These are phyloP conservation scores for Fusarium verrucosum DNA, from an alignment of 2,329 filamentous ascomycete genomes.

Conservation along the genomic window DNA sequence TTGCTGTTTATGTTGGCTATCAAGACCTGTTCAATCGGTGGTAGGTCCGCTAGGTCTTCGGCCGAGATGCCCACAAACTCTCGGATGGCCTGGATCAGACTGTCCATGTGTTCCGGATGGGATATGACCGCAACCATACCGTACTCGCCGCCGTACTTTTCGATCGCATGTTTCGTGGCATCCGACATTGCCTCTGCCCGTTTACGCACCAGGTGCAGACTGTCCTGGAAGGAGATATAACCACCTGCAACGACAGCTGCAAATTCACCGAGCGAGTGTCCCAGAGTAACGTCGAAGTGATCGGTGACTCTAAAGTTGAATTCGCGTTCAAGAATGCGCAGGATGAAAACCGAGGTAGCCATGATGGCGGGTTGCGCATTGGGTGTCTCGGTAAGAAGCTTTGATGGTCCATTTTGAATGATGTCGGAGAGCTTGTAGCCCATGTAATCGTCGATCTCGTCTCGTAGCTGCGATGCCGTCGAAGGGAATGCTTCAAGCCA, in stretches of 20 bases:
- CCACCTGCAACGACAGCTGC: conserved; percentile 87
- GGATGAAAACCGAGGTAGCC: conserved; percentile 89
- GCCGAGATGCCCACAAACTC: conserved; percentile 79
- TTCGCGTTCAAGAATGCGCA: conserved; percentile 85
- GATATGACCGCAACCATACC: conserved; percentile 96
- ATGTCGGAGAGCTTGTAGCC: conserved; percentile 78
- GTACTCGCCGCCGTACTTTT: conserved; percentile 79
- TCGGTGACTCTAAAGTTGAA: conserved; percentile 78
- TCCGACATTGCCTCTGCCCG: conserved; percentile 86
- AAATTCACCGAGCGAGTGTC: conserved; percentile 93
- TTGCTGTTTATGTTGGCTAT: conserved; percentile 96
- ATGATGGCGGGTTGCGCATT: conserved; percentile 97
- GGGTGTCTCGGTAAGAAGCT: conserved; percentile 78
- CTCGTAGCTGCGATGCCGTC: conserved; percentile 78
- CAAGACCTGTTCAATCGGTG: conserved; percentile 84
- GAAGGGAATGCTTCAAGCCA: conserved; percentile 88
- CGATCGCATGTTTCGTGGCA: conserved; percentile 73
- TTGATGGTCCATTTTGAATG: conserved; percentile 83
- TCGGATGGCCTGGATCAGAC: conserved; percentile 76
- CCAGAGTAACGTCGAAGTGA: conserved; percentile 82
- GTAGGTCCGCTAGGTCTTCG: conserved; percentile 72
- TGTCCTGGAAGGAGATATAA: conserved; percentile 80
- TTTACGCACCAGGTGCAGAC: conserved; percentile 77
- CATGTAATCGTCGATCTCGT: conserved; percentile 84
- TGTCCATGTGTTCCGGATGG: conserved; percentile 77